Evolutionary conservation across 306 rosid genomes (phyloP), one percentile per base, ranked within the genome.

Genomic region (Ochetophila trinervis): DNA sequence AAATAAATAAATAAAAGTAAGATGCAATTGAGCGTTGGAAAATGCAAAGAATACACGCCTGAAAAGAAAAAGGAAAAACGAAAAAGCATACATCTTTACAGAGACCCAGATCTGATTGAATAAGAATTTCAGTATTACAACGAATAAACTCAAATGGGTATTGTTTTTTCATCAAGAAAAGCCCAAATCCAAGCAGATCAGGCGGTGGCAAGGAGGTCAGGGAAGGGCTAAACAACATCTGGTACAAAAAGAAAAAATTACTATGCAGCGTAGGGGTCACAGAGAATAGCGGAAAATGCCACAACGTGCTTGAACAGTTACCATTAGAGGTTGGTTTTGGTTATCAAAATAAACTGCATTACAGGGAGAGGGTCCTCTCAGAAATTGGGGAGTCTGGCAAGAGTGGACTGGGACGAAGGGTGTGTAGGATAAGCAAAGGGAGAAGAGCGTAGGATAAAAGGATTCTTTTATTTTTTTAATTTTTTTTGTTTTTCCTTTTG

Each of bases 71-170:
- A 63, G 58, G 17, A 65, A 17, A 75, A 77, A 27, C 5, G 16
- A 40, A 27, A 66, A 73, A 86, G 74, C 74, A 77, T 78, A 86
- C 93, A 76, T 85, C 84, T 86, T 88, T 81, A 76, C 81, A 86
- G 81, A 80, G 82, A 68, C 82, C 66, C 78, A 83, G 97, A 88
- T 88, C 93, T 80, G 79, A 59, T 57, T 44, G 54, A 35, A 63
- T 75, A 76, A 36, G 72, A 82, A 71, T 60, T 66, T 22, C 69
- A 73, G 80, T 72, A 78, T 64, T 80, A 74, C 63, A 63, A 32
- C 69, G 49, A 69, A 72, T 49, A 15, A 78, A 47, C 68, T 36
- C 73, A 82, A 73, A 79, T 77, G 87, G 78, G 81, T 77, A 66
- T 63, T 72, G 69, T 35, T 65, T 78, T 67, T 27, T 76, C 78